These are phyloP conservation scores for Aspergillus haitiensis DNA, from an alignment of 495 filamentous ascomycete species.

Conservation along the genomic window DNA sequence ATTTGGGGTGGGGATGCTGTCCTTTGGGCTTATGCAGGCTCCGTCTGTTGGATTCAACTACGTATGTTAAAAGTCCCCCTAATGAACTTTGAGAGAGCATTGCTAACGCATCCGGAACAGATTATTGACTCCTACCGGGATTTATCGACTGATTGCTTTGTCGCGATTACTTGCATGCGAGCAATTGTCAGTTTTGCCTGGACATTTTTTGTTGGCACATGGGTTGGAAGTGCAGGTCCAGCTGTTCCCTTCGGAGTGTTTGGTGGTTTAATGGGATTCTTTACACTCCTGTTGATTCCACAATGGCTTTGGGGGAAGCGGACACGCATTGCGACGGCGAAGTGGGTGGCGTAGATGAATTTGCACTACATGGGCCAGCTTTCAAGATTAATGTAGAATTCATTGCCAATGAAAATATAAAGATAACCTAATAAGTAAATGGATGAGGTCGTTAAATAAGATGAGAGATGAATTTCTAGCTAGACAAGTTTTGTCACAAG, in stretches of 20 bases:
- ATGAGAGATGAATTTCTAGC: neutral
- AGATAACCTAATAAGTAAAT: neutral
- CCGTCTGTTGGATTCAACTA: constrained; percentile 20
- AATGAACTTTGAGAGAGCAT: neutral
- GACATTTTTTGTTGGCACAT: constrained; percentile 23
- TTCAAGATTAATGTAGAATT: neutral
- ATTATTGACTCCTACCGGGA: constrained; percentile 21
- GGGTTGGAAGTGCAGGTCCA: constrained; percentile 20
- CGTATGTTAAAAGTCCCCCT: constrained; percentile 1
- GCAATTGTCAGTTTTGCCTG: constrained; percentile 25
- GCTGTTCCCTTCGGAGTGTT: constrained; percentile 25
- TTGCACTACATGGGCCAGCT: neutral
- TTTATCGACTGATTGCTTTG: constrained; percentile 20
- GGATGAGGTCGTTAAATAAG: neutral
- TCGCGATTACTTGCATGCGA: constrained; percentile 25
- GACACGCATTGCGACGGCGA: constrained; percentile 23
- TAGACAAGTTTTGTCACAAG: neutral
- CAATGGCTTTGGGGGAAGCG: constrained; percentile 23
- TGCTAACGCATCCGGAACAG: constrained; percentile 12
- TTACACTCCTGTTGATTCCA: constrained; percentile 20
- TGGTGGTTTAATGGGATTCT: constrained; percentile 22
- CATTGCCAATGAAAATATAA: no score
- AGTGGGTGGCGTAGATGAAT: constrained; percentile 13
- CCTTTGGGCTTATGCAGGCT: constrained; percentile 21
- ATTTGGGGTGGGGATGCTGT: constrained; percentile 19